Evolutionary conservation across 768 basidiomycete genomes (phyloP), one percentile per base, ranked within the genome.

Genomic region (Coprinellus aureogranulatus): DNA sequence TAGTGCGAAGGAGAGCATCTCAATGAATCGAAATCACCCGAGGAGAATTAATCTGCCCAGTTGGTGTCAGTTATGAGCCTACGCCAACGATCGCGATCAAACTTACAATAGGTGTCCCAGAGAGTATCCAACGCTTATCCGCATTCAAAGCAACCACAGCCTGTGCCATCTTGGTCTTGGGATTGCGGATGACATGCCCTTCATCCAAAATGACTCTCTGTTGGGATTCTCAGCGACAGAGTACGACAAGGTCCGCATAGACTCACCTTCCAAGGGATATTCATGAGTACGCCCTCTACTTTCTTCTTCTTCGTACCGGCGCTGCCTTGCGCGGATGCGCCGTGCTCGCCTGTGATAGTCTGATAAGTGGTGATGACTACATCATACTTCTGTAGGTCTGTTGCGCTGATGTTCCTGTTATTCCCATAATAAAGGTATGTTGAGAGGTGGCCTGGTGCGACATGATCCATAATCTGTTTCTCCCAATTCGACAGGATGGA

Each of bases 401-500:
- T 72, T 1, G 88, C 69, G 27, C 74, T 77, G 67, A 90, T 69
- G 18, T 79, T 75, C 31, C 89, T 85, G n/a, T 77, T 81, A 18
- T 79, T 65, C 22, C 89, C 90, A 61, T 94, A 90, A 70, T 94
- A 94, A 22, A 87, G 74, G 62, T 81, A 86, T 56, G 69, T 71
- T 0, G 78, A 78, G 42, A 92, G 63, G 2, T 77, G 67, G 10
- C 80, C 84, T 31, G 74, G 75, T 27, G 72, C 68, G 48, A 86
- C 85, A 60, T 93, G 92, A 37, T 93, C 91, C 30, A 78, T 67
- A 8, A 93, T 84, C 68, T 93, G 92, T 62, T 89, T 87, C 68
- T 90, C 88, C 91, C 91, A 93, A 63, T 94, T 95, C 5, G 89
- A 91, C 8, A 94, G 73, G 6, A 94, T 84, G 8, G 90, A 92